A percentile compares a stretch with the other conserved stretches of the same genome.
Conservation (phyloP, 331 rosid species). For the Quercus tomentella region DNA sequence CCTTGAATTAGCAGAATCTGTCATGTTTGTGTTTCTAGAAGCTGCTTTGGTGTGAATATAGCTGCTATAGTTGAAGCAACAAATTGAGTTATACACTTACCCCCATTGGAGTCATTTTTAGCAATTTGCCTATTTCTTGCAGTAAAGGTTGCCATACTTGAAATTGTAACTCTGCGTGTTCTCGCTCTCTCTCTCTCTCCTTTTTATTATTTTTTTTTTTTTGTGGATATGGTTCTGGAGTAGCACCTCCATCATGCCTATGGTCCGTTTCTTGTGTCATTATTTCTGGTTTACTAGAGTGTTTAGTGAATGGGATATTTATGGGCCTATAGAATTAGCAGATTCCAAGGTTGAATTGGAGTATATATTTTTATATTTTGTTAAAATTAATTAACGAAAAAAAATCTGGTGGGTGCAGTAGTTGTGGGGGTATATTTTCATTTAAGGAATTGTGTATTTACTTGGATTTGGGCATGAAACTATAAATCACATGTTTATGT, state of each 20-base stretch:
- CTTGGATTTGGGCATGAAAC: not conserved
- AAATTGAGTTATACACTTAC: not conserved
- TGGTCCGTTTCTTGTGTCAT: not conserved
- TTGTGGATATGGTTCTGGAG: not conserved
- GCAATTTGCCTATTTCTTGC: not conserved
- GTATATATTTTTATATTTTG: not conserved
- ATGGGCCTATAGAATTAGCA: not conserved
- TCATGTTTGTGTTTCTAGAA: not conserved
- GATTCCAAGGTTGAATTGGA: not conserved
- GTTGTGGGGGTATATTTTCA: not conserved
- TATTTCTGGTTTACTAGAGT: not conserved
- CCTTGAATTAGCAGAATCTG: not conserved
- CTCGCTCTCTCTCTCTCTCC: not conserved
- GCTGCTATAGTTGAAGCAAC: not conserved
- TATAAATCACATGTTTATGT: not conserved
- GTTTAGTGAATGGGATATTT: not conserved
- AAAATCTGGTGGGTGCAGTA: not conserved
- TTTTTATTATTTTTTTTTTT: not conserved
- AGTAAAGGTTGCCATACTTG: not conserved
- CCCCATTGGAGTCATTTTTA: not conserved
- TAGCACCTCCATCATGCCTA: not conserved
- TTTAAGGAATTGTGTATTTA: not conserved
- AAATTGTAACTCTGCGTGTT: not conserved
- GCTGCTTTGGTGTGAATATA: not conserved
- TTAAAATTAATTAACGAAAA: not conserved